Evolutionary conservation across 2,329 filamentous ascomycete genomes (phyloP).

Genomic region (Cladophialophora chaetospira): DNA sequence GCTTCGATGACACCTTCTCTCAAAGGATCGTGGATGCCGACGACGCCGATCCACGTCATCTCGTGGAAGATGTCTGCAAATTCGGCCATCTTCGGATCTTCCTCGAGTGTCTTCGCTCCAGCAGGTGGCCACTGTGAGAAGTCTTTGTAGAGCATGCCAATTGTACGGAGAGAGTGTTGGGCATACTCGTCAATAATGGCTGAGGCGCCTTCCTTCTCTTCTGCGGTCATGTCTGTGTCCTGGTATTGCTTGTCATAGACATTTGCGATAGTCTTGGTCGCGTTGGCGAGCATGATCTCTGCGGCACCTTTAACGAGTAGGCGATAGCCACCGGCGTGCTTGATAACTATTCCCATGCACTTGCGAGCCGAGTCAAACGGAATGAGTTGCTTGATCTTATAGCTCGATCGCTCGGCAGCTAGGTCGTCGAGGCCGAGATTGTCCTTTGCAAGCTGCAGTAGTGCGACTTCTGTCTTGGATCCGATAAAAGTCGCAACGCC

Average conservation of each 20-base stretch:
- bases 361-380: slow-evolving; percentile 77
- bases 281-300: slow-evolving; percentile 47
- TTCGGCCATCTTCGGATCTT: slow-evolving; percentile 63
- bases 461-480: slow-evolving; percentile 75
- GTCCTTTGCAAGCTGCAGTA: slow-evolving; percentile 69
- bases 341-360: slow-evolving; percentile 58
- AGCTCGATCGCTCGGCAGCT: slow-evolving; percentile 63
- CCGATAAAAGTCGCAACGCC: slow-evolving; percentile 69
- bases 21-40: slow-evolving; percentile 75
- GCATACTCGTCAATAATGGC: slow-evolving; percentile 47
- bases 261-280: slow-evolving; percentile 39
- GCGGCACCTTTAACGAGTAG: slow-evolving; percentile 53
- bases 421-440: slow-evolving; percentile 67
- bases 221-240: slow-evolving; percentile 31
- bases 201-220: slow-evolving; percentile 35
- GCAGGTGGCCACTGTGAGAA: slow-evolving; percentile 69
- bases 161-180: slow-evolving; percentile 68
- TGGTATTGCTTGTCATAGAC: slow-evolving; percentile 31
- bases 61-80: slow-evolving; percentile 70
- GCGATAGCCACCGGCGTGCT: slow-evolving; percentile 44
- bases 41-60: slow-evolving; percentile 72
- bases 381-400: slow-evolving; percentile 65
- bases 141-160: slow-evolving; percentile 72
- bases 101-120: slow-evolving; percentile 58
- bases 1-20: slow-evolving; percentile 68